Percentiles rank a stretch among this genome's conserved stretches.
These are phyloP conservation scores for Lichtheimia ramosa DNA, from an alignment of 371 early-diverging fungal species.

Conservation along the genomic window DNA sequence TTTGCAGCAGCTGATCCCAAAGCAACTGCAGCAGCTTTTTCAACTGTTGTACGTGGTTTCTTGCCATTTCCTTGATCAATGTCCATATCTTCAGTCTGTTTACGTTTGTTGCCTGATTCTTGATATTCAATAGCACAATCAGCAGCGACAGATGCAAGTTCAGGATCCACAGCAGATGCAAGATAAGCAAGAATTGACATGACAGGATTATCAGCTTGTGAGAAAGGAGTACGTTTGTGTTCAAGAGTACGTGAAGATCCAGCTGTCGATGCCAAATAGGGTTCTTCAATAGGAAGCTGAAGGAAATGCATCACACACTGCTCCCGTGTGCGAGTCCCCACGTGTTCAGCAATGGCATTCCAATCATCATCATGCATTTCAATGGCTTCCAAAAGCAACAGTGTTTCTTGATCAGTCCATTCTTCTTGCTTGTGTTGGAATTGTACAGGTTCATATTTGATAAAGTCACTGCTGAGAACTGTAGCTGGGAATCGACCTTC, in stretches of 20 bases:
- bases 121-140: constrained; percentile 21
- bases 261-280: constrained; percentile 50
- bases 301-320: constrained; percentile 96
- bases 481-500: constrained; percentile 94
- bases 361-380: constrained; percentile 98
- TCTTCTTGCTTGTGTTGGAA: constrained; percentile 55
- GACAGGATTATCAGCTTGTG: constrained; percentile 94
- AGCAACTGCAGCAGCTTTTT: constrained; percentile 65
- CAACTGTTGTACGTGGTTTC: constrained; percentile 49
- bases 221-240: constrained; percentile 77
- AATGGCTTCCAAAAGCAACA: constrained; percentile 92
- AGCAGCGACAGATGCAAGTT: constrained; percentile 83
- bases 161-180: constrained; percentile 80
- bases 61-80: constrained; percentile 24
- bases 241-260: constrained; percentile 28
- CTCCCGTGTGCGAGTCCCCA: constrained; percentile 89
- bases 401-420: constrained; percentile 95
- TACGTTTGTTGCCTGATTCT: constrained; percentile 27
- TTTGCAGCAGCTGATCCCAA: constrained; percentile 72
- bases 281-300: constrained; percentile 94
- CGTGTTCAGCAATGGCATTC: constrained; percentile 91
- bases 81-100: constrained; percentile 22
- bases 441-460: constrained; percentile 59
- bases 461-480: constrained; percentile 86
- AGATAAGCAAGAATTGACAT: constrained; percentile 95